Percentiles rank a stretch among this genome's conserved stretches.
phyloP scores from a whole-genome alignment of 257 asterid genomes.

The Fraxinus excelsior region DNA sequence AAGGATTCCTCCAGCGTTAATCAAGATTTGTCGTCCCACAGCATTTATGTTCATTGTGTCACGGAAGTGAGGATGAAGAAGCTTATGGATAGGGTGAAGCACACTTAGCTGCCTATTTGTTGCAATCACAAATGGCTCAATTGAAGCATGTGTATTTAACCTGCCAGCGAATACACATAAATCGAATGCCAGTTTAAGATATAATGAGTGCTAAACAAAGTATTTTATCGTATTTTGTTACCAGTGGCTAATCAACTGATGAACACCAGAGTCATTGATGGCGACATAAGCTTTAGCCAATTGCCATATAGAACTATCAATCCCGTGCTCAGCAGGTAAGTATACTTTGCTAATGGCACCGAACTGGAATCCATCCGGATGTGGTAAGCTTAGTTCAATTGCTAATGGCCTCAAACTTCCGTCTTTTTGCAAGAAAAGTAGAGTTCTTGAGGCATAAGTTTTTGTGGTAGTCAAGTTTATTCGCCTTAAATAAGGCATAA shows the following conservation, averaged over 20 bases:
- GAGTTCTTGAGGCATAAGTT: conserved; percentile 73
- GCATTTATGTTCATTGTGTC: conserved; percentile 80
- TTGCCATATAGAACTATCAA: conserved; percentile 61
- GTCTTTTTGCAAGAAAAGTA: conserved; percentile 59
- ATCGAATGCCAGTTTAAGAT: background rate
- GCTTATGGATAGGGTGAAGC: conserved; percentile 84
- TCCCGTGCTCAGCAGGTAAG: conserved; percentile 66
- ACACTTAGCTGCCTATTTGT: conserved; percentile 72
- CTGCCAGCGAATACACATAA: conserved; percentile 31
- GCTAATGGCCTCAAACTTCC: conserved; percentile 72
- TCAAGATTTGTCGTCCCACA: conserved; percentile 58
- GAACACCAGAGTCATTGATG: conserved; percentile 71
- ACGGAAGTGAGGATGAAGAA: conserved; percentile 72
- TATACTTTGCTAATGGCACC: conserved; percentile 60
- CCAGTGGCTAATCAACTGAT: conserved; percentile 82
- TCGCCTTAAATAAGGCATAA: conserved; percentile 65
- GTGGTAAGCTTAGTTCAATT: conserved; percentile 81
- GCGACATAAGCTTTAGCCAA: conserved; percentile 81
- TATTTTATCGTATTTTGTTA: conserved; percentile 36
- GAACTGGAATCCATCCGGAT: conserved; percentile 52
- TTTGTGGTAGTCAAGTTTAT: conserved; percentile 56
- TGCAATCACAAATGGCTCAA: conserved; percentile 81
- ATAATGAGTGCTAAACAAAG: background rate
- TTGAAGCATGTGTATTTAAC: conserved; percentile 70
- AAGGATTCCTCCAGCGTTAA: conserved; percentile 64